A percentile compares a stretch with the other conserved stretches of the same genome.
Conservation (phyloP, 176 grass and related monocot species). For the Musa acuminata region DNA sequence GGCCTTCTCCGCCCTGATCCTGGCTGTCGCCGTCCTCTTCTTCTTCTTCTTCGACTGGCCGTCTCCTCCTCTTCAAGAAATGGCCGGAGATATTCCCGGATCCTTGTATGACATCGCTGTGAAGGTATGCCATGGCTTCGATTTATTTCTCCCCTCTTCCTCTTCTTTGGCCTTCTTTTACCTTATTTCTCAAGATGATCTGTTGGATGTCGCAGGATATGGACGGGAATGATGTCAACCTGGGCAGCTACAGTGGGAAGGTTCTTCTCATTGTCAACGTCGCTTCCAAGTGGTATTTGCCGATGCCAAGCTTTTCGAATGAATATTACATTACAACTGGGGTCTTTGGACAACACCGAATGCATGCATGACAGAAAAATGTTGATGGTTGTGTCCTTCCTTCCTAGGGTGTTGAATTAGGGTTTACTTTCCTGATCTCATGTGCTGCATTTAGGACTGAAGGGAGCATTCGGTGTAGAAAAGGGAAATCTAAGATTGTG, state of each 20-base stretch:
- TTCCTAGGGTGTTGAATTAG: neutral
- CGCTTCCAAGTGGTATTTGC: slow-evolving; percentile 58
- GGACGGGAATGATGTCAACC: slow-evolving; percentile 42
- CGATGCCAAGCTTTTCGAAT: neutral
- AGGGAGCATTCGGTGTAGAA: neutral
- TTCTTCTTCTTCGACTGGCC: slow-evolving; percentile 7
- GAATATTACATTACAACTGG: no score
- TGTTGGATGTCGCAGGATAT: slow-evolving; percentile 33
- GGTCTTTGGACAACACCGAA: neutral
- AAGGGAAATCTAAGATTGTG: neutral
- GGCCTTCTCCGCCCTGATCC: neutral
- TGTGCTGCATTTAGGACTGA: neutral
- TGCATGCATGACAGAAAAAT: neutral
- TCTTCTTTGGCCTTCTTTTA: neutral
- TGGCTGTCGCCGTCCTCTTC: neutral
- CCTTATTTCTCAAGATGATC: neutral
- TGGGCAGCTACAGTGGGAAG: slow-evolving; percentile 62
- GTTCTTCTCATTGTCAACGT: slow-evolving; percentile 85
- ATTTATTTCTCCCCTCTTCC: no score
- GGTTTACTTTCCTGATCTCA: neutral
- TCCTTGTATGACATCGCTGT: slow-evolving; percentile 6
- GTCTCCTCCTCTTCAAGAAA: neutral
- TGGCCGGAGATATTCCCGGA: neutral
- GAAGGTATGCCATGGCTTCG: neutral
- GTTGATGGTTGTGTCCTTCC: neutral